Base-by-base conservation (phyloP, 73 alveolate species). In the Paramecium biaurelia region DNA sequence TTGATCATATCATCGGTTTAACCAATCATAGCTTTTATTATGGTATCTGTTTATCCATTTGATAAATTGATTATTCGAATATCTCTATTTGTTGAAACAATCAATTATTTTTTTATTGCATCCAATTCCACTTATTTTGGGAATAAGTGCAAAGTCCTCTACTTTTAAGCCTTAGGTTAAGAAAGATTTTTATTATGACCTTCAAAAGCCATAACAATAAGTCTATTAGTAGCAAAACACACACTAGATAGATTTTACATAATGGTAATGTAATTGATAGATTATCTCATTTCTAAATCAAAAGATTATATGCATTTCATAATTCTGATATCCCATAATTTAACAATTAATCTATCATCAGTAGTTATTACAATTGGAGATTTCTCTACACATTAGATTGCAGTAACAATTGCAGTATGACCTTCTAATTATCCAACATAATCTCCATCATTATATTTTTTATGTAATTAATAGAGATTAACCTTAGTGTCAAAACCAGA, bases 271-370 rank as follows among this genome's bases (percentile, higher is more conserved):
- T 67, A 45, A 20, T 63, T 34, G 12, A 89, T 89, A 4, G 87
- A 58, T 89, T 76, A 24, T 42, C 92, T 63, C 85, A 70, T 21
- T 38, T 82, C 94, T 37, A 76, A 89, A 70, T 89, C 94, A 43
- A 89, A 76, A 5, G 94, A 43, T 89, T 89, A 30, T 14, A 70
- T 89, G 42, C 94, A 89, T 49, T 89, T 89, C 84, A 89, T 47
- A 14, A 82, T 43, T 45, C 94, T 89, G 20, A 89, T 89, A 70
- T 89, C 94, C 94, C 94, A 89, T 45, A 89, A 70, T 89, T 89
- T 89, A 7, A 89, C 87, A 5, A 82, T 70, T 4, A 49, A 76
- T 12, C 85, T 30, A 89, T 89, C 94, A 89, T 89, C 94, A 68
- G 85, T 38, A 9, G 92, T 43, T n/a, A 89, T 89, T 24, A 89